Percentiles rank a stretch among this genome's conserved stretches.
Conservation (phyloP, 805 yeast genomes). For the Candida loeiensis region DNA sequence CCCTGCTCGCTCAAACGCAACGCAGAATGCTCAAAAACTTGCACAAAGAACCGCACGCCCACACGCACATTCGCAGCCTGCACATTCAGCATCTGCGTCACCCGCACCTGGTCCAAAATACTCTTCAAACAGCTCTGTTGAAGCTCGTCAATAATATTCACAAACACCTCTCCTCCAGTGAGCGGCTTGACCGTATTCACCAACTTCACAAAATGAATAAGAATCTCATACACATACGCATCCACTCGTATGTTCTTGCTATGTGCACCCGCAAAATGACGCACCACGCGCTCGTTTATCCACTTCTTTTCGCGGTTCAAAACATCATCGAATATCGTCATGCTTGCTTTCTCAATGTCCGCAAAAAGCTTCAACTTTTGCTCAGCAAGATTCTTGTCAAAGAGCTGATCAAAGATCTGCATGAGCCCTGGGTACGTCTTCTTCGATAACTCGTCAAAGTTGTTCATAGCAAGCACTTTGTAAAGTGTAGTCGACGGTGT, state of each 20-base stretch:
- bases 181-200: constrained; percentile 39
- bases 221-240: constrained; percentile 36
- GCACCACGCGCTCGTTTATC: constrained; percentile 27
- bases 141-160: constrained; percentile 34
- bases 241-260: constrained; percentile 24
- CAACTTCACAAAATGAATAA: constrained; percentile 40
- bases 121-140: constrained; percentile 34
- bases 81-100: constrained; percentile 11
- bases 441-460: constrained; percentile 35
- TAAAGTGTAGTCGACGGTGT: constrained; percentile 13
- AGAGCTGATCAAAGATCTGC: constrained; percentile 30
- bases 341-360: constrained; percentile 39
- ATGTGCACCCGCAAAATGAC: constrained; percentile 18
- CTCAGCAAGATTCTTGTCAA: constrained; percentile 31
- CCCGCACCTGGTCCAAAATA: constrained; percentile 30
- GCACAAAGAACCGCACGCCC: constrained; percentile 37
- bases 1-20: constrained; percentile 33
- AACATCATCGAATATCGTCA: constrained; percentile 40
- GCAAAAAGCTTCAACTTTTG: constrained; percentile 39
- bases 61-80: constrained; percentile 30
- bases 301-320: constrained; percentile 33
- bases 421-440: constrained; percentile 30
- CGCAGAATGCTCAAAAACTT: constrained; percentile 35
- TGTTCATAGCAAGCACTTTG: constrained; percentile 43
- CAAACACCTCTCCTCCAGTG: constrained; percentile 34